A percentile compares a stretch with the other conserved stretches of the same genome.
Evolutionary conservation across 31 red algal genomes (phyloP).

Genomic region (Endocladia muricata): DNA sequence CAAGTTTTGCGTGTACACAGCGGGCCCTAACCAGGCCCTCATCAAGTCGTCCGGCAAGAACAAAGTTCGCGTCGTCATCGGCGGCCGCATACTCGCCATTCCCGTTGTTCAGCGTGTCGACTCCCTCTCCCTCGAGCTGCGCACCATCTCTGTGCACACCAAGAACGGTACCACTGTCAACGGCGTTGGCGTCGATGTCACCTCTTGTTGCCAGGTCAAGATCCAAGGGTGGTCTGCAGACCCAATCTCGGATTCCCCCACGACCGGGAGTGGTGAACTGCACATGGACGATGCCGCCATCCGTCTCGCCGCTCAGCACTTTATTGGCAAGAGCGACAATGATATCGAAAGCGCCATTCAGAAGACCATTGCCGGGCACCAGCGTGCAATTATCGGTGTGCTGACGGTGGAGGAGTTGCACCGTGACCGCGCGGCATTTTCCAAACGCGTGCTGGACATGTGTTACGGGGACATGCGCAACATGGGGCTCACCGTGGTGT

Average conservation of each 20-base stretch:
- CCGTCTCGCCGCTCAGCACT: constrained; percentile 74
- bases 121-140: constrained; percentile 44
- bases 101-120: constrained; percentile 53
- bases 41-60: constrained; percentile 47
- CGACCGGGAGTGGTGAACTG: constrained; percentile 22
- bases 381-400: constrained; percentile 70
- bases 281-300: constrained; percentile 55
- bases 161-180: constrained; percentile 50
- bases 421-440: constrained; percentile 64
- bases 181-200: constrained; percentile 63
- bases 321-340: constrained; percentile 61
- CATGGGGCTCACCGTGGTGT: constrained; percentile 75
- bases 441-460: constrained; percentile 38
- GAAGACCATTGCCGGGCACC: constrained; percentile 62
- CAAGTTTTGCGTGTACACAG: constrained; percentile 28
- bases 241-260: not conserved
- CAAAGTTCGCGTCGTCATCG: constrained; percentile 41
- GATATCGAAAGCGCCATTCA: constrained; percentile 69
- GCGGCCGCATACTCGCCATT: constrained; percentile 55
- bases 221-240: constrained; percentile 53
- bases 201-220: constrained; percentile 68
- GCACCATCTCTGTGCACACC: constrained; percentile 71
- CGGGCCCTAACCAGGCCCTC: constrained; percentile 63
- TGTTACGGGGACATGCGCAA: constrained; percentile 53
- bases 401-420: constrained; percentile 75